Percentiles rank a stretch among this genome's conserved stretches.
Conservation (phyloP, 202 grass and related monocot species). For the Panicum virgatum region DNA sequence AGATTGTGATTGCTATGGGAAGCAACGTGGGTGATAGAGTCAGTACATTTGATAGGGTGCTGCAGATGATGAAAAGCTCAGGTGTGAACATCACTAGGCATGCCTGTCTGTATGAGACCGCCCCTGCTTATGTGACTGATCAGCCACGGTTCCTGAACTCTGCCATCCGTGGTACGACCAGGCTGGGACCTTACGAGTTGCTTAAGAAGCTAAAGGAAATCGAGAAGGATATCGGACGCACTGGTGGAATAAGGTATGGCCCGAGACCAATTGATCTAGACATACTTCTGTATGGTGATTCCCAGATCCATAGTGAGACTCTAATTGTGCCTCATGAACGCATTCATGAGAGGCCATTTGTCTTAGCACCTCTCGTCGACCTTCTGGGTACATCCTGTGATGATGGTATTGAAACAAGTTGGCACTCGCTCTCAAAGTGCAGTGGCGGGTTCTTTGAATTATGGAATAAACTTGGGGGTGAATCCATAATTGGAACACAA, state of each 20-base stretch:
- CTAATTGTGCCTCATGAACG: constrained; percentile 76
- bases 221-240: constrained; percentile 67
- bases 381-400: constrained; percentile 59
- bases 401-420: constrained; percentile 53
- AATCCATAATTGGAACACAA: constrained; percentile 69
- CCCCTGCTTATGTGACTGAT: constrained; percentile 81
- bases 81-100: constrained; percentile 70
- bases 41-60: constrained; percentile 60
- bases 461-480: constrained; percentile 77
- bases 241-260: constrained; percentile 63
- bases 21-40: constrained; percentile 80
- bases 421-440: constrained; percentile 68
- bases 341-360: constrained; percentile 85
- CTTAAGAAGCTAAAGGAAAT: constrained; percentile 77
- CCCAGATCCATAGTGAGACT: constrained; percentile 50
- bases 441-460: constrained; percentile 63
- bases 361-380: constrained; percentile 83
- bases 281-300: constrained; percentile 76
- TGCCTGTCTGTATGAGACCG: constrained; percentile 77
- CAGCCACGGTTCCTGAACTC: constrained; percentile 86
- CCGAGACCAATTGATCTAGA: constrained; percentile 87
- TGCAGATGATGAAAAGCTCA: constrained; percentile 60
- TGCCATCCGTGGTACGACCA: constrained; percentile 70
- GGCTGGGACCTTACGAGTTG: constrained; percentile 69
- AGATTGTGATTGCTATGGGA: constrained; percentile 83